A percentile compares a stretch with the other conserved stretches of the same genome.
phyloP scores from a whole-genome alignment of 345 rosid species.

The Bruguiera parviflora region DNA sequence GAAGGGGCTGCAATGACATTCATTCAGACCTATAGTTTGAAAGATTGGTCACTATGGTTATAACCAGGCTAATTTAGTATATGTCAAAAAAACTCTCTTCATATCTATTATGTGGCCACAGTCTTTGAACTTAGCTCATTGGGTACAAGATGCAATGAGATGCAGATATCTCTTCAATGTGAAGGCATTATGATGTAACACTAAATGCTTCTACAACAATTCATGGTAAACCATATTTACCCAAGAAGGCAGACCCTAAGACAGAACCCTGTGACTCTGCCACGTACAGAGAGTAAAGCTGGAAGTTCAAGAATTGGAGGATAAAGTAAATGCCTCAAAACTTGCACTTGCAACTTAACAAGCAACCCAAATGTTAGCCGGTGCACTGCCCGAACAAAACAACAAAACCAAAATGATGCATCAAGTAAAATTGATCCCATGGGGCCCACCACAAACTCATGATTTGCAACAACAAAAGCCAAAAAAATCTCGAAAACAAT shows the following conservation, averaged over 20 bases:
- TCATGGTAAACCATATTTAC: too few species aligned
- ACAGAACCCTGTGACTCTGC: background rate
- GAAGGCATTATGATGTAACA: too few species aligned
- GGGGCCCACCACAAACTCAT: too few species aligned
- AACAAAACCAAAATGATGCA: background rate
- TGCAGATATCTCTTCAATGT: too few species aligned
- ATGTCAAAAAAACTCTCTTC: too few species aligned
- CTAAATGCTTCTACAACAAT: too few species aligned
- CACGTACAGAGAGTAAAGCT: background rate
- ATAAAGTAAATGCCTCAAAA: background rate
- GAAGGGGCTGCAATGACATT: slow-evolving; percentile 28
- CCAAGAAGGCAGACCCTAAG: background rate
- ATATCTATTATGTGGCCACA: background rate
- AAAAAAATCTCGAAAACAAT: too few species aligned
- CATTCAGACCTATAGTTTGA: slow-evolving; percentile 46
- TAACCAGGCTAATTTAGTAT: background rate
- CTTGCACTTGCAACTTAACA: background rate
- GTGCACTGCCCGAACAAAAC: background rate
- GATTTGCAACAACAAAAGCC: too few species aligned
- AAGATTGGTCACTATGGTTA: slow-evolving; percentile 1
- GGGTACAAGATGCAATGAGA: too few species aligned
- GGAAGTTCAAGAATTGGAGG: background rate
- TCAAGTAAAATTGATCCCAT: background rate
- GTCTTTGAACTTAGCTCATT: background rate
- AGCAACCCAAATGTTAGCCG: background rate